Evolutionary conservation across 2,329 filamentous ascomycete species (phyloP).

Genomic region (Fusarium sambucinum): DNA sequence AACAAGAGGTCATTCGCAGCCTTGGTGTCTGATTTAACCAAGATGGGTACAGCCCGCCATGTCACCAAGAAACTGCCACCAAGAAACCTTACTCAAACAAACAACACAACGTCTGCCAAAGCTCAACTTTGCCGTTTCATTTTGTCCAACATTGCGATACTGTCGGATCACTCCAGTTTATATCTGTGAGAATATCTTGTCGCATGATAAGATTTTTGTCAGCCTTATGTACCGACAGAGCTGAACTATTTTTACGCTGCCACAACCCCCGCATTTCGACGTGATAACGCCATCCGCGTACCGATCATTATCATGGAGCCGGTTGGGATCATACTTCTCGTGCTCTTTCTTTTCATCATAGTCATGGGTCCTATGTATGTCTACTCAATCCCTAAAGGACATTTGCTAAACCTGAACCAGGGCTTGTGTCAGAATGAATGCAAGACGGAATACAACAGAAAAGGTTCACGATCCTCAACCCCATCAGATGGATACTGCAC

Average conservation of each 20-base stretch:
- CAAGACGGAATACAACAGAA: slow-evolving; percentile 14
- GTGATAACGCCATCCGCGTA: slow-evolving; percentile 2
- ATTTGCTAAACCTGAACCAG: slow-evolving; percentile 23
- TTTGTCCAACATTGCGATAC: neutral
- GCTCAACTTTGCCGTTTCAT: neutral
- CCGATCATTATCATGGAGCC: slow-evolving; percentile 38
- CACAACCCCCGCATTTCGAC: neutral
- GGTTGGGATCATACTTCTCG: slow-evolving; percentile 45
- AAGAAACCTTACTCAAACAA: slow-evolving; percentile 1
- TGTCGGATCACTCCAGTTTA: neutral
- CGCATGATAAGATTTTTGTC: slow-evolving; percentile 1
- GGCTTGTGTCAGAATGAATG: slow-evolving; percentile 36
- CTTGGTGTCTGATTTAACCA: neutral
- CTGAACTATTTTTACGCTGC: too few species aligned
- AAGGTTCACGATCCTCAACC: slow-evolving; percentile 41
- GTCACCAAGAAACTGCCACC: slow-evolving; percentile 4
- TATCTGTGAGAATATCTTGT: neutral
- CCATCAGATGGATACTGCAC: slow-evolving; percentile 43
- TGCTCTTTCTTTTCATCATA: slow-evolving; percentile 41
- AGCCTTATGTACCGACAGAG: too few species aligned
- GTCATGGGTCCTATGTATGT: slow-evolving; percentile 43
- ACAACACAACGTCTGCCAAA: neutral
- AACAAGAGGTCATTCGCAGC: neutral
- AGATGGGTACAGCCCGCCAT: slow-evolving; percentile 2
- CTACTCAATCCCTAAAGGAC: neutral